Conservation (phyloP, 1,284 basidiomycete genomes). For the Schizophyllum commune region DNA sequence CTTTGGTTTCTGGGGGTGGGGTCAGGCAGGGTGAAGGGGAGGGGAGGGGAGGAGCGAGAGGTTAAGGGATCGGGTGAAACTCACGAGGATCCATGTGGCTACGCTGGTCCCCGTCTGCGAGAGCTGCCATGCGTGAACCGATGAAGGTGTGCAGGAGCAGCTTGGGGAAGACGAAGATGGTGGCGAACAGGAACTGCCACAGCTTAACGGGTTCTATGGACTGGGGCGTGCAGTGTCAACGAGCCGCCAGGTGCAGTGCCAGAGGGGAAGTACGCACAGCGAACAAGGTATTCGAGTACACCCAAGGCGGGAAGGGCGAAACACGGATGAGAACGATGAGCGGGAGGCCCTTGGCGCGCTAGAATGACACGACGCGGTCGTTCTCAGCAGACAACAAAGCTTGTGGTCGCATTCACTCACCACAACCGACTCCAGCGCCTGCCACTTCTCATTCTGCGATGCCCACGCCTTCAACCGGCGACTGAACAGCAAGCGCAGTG, state of each 20-base stretch:
- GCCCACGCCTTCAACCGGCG: conserved; percentile 50
- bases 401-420: no score
- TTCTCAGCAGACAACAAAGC: no score
- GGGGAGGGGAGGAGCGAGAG: background rate
- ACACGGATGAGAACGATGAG: conserved; percentile 76
- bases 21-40: conserved; percentile 2
- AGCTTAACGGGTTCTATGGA: conserved; percentile 67
- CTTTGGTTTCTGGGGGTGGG: conserved; percentile 43
- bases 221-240: conserved; percentile 25
- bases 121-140: conserved; percentile 63
- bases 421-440: conserved; percentile 68
- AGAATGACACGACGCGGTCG: no score
- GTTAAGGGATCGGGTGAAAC: conserved; percentile 10
- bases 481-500: conserved; percentile 55
- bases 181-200: conserved; percentile 71
- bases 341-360: conserved; percentile 62
- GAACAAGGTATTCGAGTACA: conserved; percentile 73
- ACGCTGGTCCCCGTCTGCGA: conserved; percentile 72
- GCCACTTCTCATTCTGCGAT: conserved; percentile 60
- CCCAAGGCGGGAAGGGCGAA: conserved; percentile 79
- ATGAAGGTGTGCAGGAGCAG: conserved; percentile 69
- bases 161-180: conserved; percentile 62
- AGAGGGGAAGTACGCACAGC: conserved; percentile 43
- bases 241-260: background rate
- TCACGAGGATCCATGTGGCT: conserved; percentile 68